Evolutionary conservation across 805 yeast species (phyloP), one percentile per base, ranked within the genome.

Genomic region (Wickerhamomyces silvicola): DNA sequence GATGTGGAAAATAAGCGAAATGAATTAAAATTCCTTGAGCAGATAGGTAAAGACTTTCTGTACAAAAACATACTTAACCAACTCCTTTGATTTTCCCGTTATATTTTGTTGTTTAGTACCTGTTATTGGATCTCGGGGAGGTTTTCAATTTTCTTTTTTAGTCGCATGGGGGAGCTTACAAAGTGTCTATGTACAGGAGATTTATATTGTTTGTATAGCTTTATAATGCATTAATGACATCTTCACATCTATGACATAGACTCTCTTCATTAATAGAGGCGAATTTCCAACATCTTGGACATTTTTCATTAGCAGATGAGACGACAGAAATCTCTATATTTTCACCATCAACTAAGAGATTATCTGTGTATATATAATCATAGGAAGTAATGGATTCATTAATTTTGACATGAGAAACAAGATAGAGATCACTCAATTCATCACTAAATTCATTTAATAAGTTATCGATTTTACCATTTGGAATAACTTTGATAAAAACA

Each of bases 261-360:
- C 54, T 55, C 9, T 74, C 74, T 22, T 68, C 75, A 1, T 39
- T 45, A 1, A 48, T 56, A 0, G 94, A 63, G 7, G 72, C 72
- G 50, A 60, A 77, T 48, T 84, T 84, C 98, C 98, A 92, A 59
- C 98, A 92, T 52, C 98, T 71, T 6, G 95, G 95, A 54, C 98
- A 92, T 48, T 87, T 87, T 32, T 60, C 59, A 2, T 62, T 49
- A 0, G 52, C 36, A 0, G 86, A 69, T 5, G 66, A 63, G 7
- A 64, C 56, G 3, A 81, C 68, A 3, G 53, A 40, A 4, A 73
- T 46, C 2, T 42, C 43, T 6, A 65, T 35, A 4, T 31, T 50
- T 7, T 44, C 46, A 2, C 54, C 62, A 7, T 46, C 55, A 3
- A 66, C 41, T 3, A 41, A 40, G 3, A 63, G 40, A n/a, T 43